Base-by-base conservation (phyloP, 257 asterid genomes). In the Solanum dulcamara region DNA sequence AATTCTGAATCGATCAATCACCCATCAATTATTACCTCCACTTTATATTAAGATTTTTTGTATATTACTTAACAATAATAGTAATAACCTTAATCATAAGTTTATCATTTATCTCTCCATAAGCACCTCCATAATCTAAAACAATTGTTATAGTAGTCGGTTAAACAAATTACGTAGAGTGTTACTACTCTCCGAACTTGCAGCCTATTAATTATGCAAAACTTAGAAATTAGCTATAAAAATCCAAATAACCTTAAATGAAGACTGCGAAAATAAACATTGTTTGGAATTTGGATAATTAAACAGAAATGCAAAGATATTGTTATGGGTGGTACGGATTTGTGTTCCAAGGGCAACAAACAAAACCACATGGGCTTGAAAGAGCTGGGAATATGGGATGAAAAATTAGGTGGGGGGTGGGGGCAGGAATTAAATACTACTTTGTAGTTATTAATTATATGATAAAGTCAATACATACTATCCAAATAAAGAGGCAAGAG, bases 321-420 rank as follows among this genome's bases (percentile, higher is more conserved):
- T 50, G 72, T 28, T 24, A 35, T 24, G 32, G 22, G 15, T n/a
- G 26, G 28, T 75, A 51, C 18, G 5, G 64, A 42, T 48, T 79
- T 17, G 30, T 79, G 83, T 79, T 79, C 28, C 53, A 80, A 67
- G 74, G 53, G 24, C 68, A 70, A 86, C 64, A 84, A 80, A 55
- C 79, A 87, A 38, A 12, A 70, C 86, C 88, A 84, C 89, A 85
- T 85, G 87, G 87, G 88, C 46, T 17, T 89, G 60, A 87, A 87
- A 74, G 87, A 86, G 24, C 7, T 59, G 6, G 91, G 89, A 84
- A 33, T 81, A n/a, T 15, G 86, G 42, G 60, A 79, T 15, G 42
- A 44, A 17, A 28, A 8, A 46, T 48, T 28, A 75, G 62, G 64
- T 46, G 9, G 15, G 59, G 38, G 11, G 20, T 24, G 8, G 83